Evolutionary conservation across 1,284 basidiomycete genomes (phyloP).

Genomic region (Cryptococcus jaspeensis): DNA sequence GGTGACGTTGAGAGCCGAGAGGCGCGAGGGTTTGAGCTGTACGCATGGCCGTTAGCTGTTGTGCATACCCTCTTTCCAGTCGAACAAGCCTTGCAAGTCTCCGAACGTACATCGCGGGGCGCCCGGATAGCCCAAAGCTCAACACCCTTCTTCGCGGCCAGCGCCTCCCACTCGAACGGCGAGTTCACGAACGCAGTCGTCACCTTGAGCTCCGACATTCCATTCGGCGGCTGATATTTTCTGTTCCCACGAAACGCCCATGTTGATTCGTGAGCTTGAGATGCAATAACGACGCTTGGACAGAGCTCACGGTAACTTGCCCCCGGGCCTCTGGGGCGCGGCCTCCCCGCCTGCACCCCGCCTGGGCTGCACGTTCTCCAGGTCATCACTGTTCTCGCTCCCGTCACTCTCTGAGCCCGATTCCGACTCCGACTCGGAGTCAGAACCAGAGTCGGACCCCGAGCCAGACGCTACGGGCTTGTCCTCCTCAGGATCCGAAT

Average conservation of each 20-base stretch:
- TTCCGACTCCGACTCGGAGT: not conserved
- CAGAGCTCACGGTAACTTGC: no score
- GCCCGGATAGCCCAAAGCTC: conserved; percentile 51
- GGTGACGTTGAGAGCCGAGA: conserved; percentile 24
- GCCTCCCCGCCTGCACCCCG: conserved; percentile 1
- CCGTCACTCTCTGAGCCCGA: conserved; percentile 10
- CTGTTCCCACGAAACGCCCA: conserved; percentile 5
- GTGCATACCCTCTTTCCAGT: no score
- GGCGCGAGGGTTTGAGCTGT: conserved; percentile 44
- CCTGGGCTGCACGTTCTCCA: conserved; percentile 28
- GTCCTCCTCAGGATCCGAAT: conserved; percentile 2
- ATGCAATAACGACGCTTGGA: no score
- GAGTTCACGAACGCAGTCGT: conserved; percentile 28
- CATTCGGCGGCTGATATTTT: conserved; percentile 41
- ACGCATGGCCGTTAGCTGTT: no score
- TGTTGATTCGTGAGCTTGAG: not conserved
- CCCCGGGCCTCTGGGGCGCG: no score
- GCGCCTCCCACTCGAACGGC: conserved; percentile 43
- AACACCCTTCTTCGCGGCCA: conserved; percentile 32
- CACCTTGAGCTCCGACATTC: conserved; percentile 34
- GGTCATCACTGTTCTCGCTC: conserved; percentile 23
- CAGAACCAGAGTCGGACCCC: not conserved
- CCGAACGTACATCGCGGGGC: conserved; percentile 37
- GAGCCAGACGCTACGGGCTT: not conserved
- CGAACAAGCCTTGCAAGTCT: not conserved